Conservation (phyloP, 2,329 filamentous ascomycete species). For the Aureobasidium leucospermi region DNA sequence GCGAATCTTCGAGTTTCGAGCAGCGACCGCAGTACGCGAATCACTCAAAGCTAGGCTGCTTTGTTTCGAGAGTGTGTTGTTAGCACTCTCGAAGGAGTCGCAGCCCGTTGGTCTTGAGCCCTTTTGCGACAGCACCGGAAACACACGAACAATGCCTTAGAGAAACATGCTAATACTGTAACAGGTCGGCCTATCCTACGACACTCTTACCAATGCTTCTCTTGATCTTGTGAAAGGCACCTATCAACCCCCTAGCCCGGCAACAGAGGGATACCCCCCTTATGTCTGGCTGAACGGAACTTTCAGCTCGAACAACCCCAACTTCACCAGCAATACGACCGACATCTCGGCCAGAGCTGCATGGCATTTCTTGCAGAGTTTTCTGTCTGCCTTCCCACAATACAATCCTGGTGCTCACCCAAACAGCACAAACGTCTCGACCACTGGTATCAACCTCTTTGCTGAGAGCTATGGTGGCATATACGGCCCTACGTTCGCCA, state of each 20-base stretch:
- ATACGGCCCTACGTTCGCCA: constrained; percentile 59
- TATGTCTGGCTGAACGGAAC: constrained; percentile 54
- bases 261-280: constrained; percentile 18
- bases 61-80: no score
- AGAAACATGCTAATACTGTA: not conserved
- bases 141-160: no score
- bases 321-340: constrained; percentile 27
- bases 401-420: constrained; percentile 35
- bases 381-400: constrained; percentile 36
- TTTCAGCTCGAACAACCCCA: constrained; percentile 48
- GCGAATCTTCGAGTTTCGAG: not conserved
- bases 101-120: no score
- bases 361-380: constrained; percentile 60
- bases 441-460: constrained; percentile 55
- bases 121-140: no score
- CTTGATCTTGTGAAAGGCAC: constrained; percentile 40
- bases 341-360: constrained; percentile 38
- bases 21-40: no score
- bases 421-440: constrained; percentile 29
- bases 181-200: constrained; percentile 58
- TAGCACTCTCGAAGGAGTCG: no score
- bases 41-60: no score
- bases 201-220: constrained; percentile 55
- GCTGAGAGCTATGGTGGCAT: constrained; percentile 56
- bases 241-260: constrained; percentile 30